Percentiles rank a stretch among this genome's conserved stretches.
Evolutionary conservation across 2,329 filamentous ascomycete species (phyloP).

Genomic region (Xylaria multiplex): DNA sequence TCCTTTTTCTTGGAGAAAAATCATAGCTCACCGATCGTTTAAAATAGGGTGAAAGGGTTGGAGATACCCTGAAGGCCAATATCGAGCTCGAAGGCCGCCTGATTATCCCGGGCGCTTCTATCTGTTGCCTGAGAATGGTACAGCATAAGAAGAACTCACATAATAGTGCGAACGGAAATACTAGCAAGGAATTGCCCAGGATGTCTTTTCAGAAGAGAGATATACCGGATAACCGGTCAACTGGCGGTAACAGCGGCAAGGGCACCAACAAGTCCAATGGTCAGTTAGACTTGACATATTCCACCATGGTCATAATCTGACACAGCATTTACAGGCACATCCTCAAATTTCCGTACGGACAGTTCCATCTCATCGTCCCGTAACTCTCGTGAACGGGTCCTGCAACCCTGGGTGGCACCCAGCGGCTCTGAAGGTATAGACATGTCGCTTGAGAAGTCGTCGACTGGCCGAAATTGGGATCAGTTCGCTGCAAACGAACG

Average conservation of each 20-base stretch:
- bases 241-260: constrained; percentile 48
- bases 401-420: constrained; percentile 82
- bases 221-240: constrained; percentile 41
- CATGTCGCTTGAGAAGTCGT: constrained; percentile 74
- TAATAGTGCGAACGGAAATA: constrained; percentile 47
- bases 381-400: constrained; percentile 73
- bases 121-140: constrained; percentile 50
- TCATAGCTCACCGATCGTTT: constrained; percentile 38
- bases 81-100: constrained; percentile 40
- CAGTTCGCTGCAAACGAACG: constrained; percentile 92
- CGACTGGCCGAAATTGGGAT: constrained; percentile 74
- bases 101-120: constrained; percentile 35
- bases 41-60: constrained; percentile 43
- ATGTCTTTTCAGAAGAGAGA: constrained; percentile 50
- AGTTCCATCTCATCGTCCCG: constrained; percentile 83
- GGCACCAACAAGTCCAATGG: constrained; percentile 55
- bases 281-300: constrained; percentile 40
- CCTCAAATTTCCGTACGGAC: constrained; percentile 83
- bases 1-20: constrained; percentile 18
- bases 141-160: constrained; percentile 48
- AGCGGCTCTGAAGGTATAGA: constrained; percentile 71
- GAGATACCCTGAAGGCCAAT: constrained; percentile 40
- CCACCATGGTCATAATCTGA: constrained; percentile 25
- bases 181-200: constrained; percentile 45
- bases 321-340: constrained; percentile 62